Conservation (phyloP, 768 basidiomycete species). For the Suillus fuscotomentosus region DNA sequence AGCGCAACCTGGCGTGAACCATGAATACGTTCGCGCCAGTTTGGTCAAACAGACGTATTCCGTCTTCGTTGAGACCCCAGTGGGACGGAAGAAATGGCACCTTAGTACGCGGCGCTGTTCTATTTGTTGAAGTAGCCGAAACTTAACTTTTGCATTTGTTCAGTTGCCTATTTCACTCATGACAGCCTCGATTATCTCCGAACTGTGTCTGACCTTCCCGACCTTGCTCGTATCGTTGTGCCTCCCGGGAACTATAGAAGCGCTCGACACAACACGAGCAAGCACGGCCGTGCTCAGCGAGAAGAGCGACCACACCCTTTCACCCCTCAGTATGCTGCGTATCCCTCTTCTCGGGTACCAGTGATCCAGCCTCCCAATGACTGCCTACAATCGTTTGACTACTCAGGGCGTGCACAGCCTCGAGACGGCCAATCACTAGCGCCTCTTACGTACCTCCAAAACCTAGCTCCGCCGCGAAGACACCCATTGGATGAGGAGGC, state of each 20-base stretch:
- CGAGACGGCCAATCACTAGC: constrained; percentile 42
- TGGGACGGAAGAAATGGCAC: constrained; percentile 79
- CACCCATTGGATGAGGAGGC: constrained; percentile 73
- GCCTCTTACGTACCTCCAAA: constrained; percentile 63
- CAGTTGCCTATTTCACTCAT: constrained; percentile 78
- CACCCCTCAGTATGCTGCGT: constrained; percentile 28
- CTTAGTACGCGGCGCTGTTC: constrained; percentile 51
- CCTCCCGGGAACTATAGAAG: constrained; percentile 64
- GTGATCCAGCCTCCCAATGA: constrained; percentile 5
- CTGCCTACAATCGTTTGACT: not conserved
- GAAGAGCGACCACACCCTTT: constrained; percentile 20
- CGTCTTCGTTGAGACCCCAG: constrained; percentile 64
- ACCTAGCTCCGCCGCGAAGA: constrained; percentile 56
- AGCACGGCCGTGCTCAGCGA: constrained; percentile 35
- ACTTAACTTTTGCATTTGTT: constrained; percentile 5
- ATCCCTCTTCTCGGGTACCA: constrained; percentile 25
- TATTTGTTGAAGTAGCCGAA: not conserved
- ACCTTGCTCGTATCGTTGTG: constrained; percentile 50
- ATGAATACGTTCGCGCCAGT: constrained; percentile 40
- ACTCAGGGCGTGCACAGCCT: constrained; percentile 9
- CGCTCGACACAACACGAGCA: constrained; percentile 56
- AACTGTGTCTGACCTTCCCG: constrained; percentile 59
- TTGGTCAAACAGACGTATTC: constrained; percentile 83
- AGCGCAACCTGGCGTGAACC: constrained; percentile 21
- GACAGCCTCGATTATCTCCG: constrained; percentile 55